phyloP scores from a whole-genome alignment of 495 filamentous ascomycete species.

The Trichoderma asperelloides region DNA sequence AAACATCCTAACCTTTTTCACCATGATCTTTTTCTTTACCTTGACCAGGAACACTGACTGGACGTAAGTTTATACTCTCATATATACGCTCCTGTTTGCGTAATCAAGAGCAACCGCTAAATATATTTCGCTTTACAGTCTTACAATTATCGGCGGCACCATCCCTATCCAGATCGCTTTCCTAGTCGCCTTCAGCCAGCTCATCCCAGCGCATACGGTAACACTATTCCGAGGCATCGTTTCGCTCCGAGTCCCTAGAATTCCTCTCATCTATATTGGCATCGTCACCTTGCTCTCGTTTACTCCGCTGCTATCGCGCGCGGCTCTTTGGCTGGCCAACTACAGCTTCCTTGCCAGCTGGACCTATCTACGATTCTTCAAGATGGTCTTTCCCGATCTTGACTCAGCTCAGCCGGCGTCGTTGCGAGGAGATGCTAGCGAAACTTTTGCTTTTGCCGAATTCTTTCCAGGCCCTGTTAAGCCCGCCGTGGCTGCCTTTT shows the following conservation, averaged over 20 bases:
- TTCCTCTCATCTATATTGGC: conserved; percentile 79
- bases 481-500: conserved; percentile 61
- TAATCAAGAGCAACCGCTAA: neutral
- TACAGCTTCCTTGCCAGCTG: conserved; percentile 81
- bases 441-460: conserved; percentile 88
- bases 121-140: conserved; percentile 33
- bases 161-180: conserved; percentile 87
- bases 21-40: conserved; percentile 64
- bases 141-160: conserved; percentile 76
- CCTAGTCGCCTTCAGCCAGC: conserved; percentile 95
- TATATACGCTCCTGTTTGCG: conserved; percentile 12
- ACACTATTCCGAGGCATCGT: conserved; percentile 79
- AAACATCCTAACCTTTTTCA: conserved; percentile 62
- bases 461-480: conserved; percentile 90
- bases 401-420: conserved; percentile 53
- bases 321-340: conserved; percentile 72
- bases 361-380: conserved; percentile 96
- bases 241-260: conserved; percentile 81
- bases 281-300: conserved; percentile 67
- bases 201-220: conserved; percentile 96
- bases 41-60: conserved; percentile 56
- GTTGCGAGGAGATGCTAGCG: conserved; percentile 79
- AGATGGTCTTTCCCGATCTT: conserved; percentile 54
- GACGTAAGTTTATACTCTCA: conserved; percentile 48
- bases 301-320: conserved; percentile 73